Evolutionary conservation across 169 alveolate genomes (phyloP).

Genomic region (Plasmodium gonderi): DNA sequence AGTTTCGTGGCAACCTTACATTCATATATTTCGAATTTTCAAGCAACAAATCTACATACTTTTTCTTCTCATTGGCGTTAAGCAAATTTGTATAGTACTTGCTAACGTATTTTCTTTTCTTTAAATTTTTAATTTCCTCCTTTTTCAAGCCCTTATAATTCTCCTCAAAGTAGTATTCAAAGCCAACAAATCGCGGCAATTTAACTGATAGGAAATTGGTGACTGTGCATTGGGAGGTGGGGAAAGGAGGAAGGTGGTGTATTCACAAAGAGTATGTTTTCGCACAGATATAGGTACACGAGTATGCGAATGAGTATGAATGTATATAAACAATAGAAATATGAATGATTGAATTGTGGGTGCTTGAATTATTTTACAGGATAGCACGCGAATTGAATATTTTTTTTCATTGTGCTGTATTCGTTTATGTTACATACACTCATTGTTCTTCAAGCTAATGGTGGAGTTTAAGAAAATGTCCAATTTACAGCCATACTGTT

Average conservation of each 20-base stretch:
- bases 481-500: constrained; percentile 51
- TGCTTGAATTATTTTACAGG: background rate
- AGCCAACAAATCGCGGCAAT: constrained; percentile 65
- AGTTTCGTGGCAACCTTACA: constrained; percentile 42
- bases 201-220: constrained; percentile 47
- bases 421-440: constrained; percentile 6
- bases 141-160: constrained; percentile 56
- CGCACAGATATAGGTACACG: background rate
- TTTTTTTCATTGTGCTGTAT: background rate
- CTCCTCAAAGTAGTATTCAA: constrained; percentile 66
- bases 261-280: background rate
- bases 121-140: constrained; percentile 32
- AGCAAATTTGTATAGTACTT: constrained; percentile 57
- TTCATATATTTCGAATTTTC: constrained; percentile 73
- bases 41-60: constrained; percentile 34
- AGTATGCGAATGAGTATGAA: background rate
- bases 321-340: no score
- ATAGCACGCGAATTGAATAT: background rate
- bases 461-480: constrained; percentile 48
- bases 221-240: background rate
- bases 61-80: constrained; percentile 26
- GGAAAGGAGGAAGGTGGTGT: background rate
- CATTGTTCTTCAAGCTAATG: constrained; percentile 17
- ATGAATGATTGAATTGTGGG: no score
- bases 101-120: constrained; percentile 57